These are phyloP conservation scores for Aristolochia contorta DNA, from an alignment of 164 flowering plant genomes.

Conservation along the genomic window DNA sequence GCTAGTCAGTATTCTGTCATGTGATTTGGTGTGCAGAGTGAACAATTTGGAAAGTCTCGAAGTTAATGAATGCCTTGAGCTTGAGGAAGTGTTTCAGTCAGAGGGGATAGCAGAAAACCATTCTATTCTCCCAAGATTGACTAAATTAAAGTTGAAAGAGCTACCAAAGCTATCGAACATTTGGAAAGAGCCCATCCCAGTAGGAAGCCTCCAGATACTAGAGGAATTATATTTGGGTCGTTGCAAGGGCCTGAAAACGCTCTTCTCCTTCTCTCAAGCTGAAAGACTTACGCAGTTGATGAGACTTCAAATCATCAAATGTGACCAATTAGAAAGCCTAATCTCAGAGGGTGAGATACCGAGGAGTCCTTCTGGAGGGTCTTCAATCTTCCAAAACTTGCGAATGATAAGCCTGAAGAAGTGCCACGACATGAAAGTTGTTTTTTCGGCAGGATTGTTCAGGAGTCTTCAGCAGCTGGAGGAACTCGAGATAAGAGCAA, in stretches of 20 bases:
- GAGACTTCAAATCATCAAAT: neutral
- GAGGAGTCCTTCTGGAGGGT: no score
- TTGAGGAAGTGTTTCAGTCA: constrained; percentile 4
- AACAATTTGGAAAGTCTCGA: neutral
- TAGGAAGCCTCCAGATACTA: constrained; percentile 1
- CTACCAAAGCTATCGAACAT: neutral
- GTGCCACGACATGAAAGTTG: neutral
- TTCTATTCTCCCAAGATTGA: neutral
- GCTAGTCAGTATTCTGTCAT: neutral
- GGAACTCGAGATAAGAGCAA: neutral
- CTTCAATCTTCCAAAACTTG: neutral
- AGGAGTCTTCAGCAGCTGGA: constrained; percentile 1
- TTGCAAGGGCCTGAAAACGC: neutral
- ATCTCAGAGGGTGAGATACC: neutral
- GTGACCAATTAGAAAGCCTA: neutral
- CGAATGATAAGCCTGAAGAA: neutral
- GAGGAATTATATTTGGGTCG: neutral
- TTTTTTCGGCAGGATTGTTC: neutral
- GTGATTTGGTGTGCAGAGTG: neutral
- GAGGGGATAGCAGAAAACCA: neutral
- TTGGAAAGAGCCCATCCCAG: constrained; percentile 2
- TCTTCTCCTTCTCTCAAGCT: neutral
- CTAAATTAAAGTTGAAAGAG: neutral
- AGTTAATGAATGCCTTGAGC: neutral
- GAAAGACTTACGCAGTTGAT: neutral